Evolutionary conservation across 148 eudicot species (phyloP).

Genomic region (Fagopyrum tataricum): DNA sequence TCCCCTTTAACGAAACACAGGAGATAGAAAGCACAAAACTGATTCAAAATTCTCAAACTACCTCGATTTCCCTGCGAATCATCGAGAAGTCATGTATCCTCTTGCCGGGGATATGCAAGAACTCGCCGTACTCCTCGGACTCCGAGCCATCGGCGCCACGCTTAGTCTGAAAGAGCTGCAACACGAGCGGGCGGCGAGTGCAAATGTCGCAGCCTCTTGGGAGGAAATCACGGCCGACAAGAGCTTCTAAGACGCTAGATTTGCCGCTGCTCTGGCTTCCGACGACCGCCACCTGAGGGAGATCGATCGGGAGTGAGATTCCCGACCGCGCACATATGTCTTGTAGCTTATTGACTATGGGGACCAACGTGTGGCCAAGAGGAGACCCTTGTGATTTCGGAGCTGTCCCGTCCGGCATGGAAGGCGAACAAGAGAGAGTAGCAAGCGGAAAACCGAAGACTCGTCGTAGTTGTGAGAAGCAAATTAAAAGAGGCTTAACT

Average conservation of each 20-base stretch:
- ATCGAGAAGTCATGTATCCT: constrained; percentile 42
- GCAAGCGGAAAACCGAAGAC: neutral
- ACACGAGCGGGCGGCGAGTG: constrained; percentile 46
- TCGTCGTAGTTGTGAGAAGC: neutral
- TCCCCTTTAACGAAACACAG: neutral
- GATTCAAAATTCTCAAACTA: constrained; percentile 1
- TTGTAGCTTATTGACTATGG: constrained; percentile 55
- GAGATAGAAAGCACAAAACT: neutral
- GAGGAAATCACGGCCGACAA: constrained; percentile 59
- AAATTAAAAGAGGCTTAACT: neutral
- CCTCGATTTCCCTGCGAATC: constrained; percentile 52
- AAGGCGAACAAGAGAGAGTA: neutral
- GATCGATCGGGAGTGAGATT: constrained; percentile 29
- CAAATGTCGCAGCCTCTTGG: constrained; percentile 52
- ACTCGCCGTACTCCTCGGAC: constrained; percentile 42
- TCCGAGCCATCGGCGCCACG: constrained; percentile 13
- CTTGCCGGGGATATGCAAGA: constrained; percentile 43
- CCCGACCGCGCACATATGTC: constrained; percentile 51
- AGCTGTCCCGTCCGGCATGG: constrained; percentile 13
- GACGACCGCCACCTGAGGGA: constrained; percentile 62
- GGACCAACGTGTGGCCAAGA: constrained; percentile 42
- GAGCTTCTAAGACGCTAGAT: constrained; percentile 56
- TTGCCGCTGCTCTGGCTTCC: constrained; percentile 71
- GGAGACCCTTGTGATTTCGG: constrained; percentile 18
- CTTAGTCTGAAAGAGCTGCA: constrained; percentile 42